phyloP scores from a whole-genome alignment of 495 filamentous ascomycete genomes.

The Aspergillus leporis region DNA sequence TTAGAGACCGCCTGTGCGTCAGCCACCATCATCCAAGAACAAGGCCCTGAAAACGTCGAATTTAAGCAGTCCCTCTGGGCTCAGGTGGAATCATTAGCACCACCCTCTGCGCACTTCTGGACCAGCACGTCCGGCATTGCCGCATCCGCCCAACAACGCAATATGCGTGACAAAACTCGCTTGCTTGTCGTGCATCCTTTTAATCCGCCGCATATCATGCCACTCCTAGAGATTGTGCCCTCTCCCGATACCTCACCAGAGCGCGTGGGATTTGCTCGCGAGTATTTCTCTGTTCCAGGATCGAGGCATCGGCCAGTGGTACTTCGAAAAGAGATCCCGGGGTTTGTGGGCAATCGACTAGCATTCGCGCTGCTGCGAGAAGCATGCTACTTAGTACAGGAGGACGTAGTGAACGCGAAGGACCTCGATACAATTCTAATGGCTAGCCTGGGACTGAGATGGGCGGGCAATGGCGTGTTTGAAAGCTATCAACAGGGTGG shows the following conservation, averaged over 20 bases:
- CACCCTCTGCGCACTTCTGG: constrained; percentile 50
- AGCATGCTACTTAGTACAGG: constrained; percentile 48
- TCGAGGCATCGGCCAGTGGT: constrained; percentile 47
- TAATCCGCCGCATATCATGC: constrained; percentile 66
- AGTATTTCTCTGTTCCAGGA: constrained; percentile 52
- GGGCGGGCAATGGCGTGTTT: constrained; percentile 60
- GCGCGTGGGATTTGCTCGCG: constrained; percentile 43
- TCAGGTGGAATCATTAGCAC: constrained; percentile 41
- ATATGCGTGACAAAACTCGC: constrained; percentile 42
- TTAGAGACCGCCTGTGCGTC: constrained; percentile 43
- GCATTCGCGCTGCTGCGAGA: constrained; percentile 48
- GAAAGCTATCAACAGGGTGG: constrained; percentile 63
- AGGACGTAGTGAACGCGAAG: constrained; percentile 44
- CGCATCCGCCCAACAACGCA: constrained; percentile 42
- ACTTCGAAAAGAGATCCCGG: constrained; percentile 54
- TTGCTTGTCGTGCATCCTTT: constrained; percentile 62
- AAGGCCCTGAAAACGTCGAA: constrained; percentile 52
- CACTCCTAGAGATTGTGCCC: constrained; percentile 60
- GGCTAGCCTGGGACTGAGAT: constrained; percentile 54
- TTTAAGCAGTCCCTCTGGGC: constrained; percentile 57
- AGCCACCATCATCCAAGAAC: constrained; percentile 58
- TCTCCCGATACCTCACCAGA: constrained; percentile 36
- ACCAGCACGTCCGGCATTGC: constrained; percentile 58
- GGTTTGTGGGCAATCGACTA: constrained; percentile 53
- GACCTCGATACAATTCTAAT: constrained; percentile 50